phyloP scores from a whole-genome alignment of 2,329 filamentous ascomycete species.

The Curvularia sp. region DNA sequence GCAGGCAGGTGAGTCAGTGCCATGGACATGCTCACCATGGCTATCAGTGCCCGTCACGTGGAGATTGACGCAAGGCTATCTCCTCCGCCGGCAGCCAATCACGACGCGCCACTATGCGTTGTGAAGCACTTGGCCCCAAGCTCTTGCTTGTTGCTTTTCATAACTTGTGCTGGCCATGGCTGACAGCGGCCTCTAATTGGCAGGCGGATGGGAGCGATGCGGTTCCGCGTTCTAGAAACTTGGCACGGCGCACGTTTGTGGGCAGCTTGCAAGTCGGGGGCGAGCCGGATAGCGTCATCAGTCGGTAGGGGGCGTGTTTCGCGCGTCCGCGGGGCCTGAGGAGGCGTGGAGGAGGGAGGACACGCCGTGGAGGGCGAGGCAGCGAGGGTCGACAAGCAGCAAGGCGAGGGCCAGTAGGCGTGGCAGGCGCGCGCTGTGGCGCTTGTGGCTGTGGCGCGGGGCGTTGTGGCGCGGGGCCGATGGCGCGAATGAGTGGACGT shows the following conservation, averaged over 20 bases:
- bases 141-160: not conserved
- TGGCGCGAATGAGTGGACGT: slow-evolving; percentile 25
- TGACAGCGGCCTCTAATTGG: not conserved
- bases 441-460: not conserved
- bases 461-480: too few species aligned
- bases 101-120: not conserved
- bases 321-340: slow-evolving; percentile 7
- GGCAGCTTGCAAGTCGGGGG: slow-evolving; percentile 8
- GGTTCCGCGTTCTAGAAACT: slow-evolving; percentile 26
- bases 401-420: not conserved
- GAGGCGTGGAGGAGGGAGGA: not conserved
- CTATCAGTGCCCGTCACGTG: not conserved
- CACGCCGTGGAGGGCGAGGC: not conserved
- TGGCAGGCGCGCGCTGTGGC: not conserved
- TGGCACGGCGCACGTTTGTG: slow-evolving; percentile 10
- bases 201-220: slow-evolving; percentile 11
- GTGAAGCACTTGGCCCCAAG: not conserved
- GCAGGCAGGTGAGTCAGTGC: not conserved
- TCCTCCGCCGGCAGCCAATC: not conserved
- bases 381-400: not conserved
- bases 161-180: not conserved
- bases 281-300: slow-evolving; percentile 24
- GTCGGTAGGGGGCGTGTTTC: slow-evolving; percentile 6
- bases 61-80: not conserved
- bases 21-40: not conserved